Evolutionary conservation across 495 filamentous ascomycete species (phyloP), one percentile per base, ranked within the genome.

Genomic region (Neurospora discreta): DNA sequence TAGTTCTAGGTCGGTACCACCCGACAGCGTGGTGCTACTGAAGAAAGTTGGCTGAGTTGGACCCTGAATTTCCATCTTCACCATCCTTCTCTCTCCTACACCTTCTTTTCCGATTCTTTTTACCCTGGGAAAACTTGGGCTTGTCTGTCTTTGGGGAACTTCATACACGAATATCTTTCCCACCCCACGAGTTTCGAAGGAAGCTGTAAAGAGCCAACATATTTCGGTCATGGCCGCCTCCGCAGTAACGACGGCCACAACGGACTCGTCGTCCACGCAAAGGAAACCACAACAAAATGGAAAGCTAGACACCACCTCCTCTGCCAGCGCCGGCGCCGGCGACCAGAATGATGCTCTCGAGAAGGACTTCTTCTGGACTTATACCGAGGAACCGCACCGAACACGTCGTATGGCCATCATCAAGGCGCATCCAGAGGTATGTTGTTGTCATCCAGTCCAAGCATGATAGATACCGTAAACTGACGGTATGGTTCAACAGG

Each of bases 341-440:
- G 73, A 70, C 7, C 65, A 75, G 46, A 39, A 71, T 70, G 79
- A 82, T 38, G 78, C 81, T 16, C 71, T 82, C 74, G 83, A 84
- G 73, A 75, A 80, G 67, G 84, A 88, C 79, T 88, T 88, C 79
- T 87, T 93, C 81, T 97, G 97, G 96, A 97, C 96, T 38, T 98
- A 98, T 76, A 97, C 95, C 10, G 96, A 99, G 82, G 96, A 99
- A 82, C 96, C 96, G 58, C 96, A 99, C 82, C 88, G 93, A 72
- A 95, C 95, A 46, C 83, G 96, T 77, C 87, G 96, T 71, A 85
- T 92, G 71, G 93, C 93, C 71, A 99, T 99, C 76, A 98, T 99
- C 83, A 98, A 97, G 84, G 96, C 96, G 33, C 95, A 99, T 80
- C 96, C 96, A 68, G 94, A 98, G 88, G 95, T 97, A 86, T 69